Percentiles rank a stretch among this genome's conserved stretches.
phyloP scores from a whole-genome alignment of 1,139 yeast genomes.

The Yamadazyma atlantica region DNA sequence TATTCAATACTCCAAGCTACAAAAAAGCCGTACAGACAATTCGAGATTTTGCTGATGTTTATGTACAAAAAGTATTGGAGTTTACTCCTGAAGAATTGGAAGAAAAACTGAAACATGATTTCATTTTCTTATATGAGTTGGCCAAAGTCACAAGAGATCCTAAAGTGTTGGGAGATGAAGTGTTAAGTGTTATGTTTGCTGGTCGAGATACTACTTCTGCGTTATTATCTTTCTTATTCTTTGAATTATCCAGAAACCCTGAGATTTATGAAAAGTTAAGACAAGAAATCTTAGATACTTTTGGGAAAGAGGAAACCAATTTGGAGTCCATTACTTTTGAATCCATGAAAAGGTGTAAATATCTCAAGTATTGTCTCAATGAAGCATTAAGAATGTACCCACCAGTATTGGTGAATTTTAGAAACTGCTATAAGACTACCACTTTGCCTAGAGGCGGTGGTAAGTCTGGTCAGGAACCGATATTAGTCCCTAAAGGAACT shows the following conservation, averaged over 20 bases:
- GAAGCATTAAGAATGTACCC: slow-evolving; percentile 53
- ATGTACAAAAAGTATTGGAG: slow-evolving; percentile 21
- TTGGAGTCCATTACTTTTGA: slow-evolving; percentile 32
- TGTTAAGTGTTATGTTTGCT: slow-evolving; percentile 46
- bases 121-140: slow-evolving; percentile 44
- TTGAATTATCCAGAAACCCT: slow-evolving; percentile 40
- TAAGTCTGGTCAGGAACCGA: slow-evolving; percentile 36
- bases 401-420: slow-evolving; percentile 47
- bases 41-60: slow-evolving; percentile 25
- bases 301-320: slow-evolving; percentile 21
- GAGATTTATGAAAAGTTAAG: slow-evolving; percentile 32
- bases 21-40: slow-evolving; percentile 20
- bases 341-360: slow-evolving; percentile 45
- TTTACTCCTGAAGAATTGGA: slow-evolving; percentile 26
- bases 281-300: slow-evolving; percentile 24
- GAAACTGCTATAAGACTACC: slow-evolving; percentile 41
- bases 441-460: slow-evolving; percentile 55
- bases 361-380: slow-evolving; percentile 45
- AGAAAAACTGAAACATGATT: slow-evolving; percentile 29
- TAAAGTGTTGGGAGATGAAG: slow-evolving; percentile 41
- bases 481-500: slow-evolving; percentile 43
- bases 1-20: slow-evolving; percentile 28
- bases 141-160: slow-evolving; percentile 45
- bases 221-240: slow-evolving; percentile 40
- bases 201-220: slow-evolving; percentile 57